A percentile compares a stretch with the other conserved stretches of the same genome.
Evolutionary conservation across 179 eudicot genomes (phyloP).

Genomic region (Heliamphora pulchella): DNA sequence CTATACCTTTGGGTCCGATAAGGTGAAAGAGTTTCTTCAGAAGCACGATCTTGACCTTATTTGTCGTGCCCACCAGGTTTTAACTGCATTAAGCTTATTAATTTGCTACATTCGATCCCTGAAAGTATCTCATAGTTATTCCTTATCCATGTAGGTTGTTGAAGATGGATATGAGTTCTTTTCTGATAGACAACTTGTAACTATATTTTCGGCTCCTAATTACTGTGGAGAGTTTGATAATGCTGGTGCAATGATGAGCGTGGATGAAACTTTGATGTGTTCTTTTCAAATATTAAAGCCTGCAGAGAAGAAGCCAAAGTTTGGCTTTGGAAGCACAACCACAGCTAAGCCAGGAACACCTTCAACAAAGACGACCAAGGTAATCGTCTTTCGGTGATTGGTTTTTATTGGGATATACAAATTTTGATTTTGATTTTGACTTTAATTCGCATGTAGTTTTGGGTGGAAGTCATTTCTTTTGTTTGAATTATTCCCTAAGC

Average conservation of each 20-base stretch:
- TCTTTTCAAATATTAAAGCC: conserved; percentile 63
- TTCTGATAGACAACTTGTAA: conserved; percentile 56
- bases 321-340: conserved; percentile 47
- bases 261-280: conserved; percentile 61
- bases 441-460: no score
- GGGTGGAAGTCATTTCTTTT: neutral
- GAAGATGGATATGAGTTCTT: conserved; percentile 74
- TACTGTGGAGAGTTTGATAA: conserved; percentile 44
- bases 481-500: neutral
- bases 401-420: neutral
- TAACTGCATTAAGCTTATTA: neutral
- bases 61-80: conserved; percentile 71
- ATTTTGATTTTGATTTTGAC: no score
- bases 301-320: conserved; percentile 51
- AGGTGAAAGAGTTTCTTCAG: conserved; percentile 48
- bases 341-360: conserved; percentile 35
- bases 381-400: conserved; percentile 15
- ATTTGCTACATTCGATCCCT: neutral
- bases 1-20: conserved; percentile 45
- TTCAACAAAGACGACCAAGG: conserved; percentile 30
- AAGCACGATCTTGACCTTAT: conserved; percentile 57
- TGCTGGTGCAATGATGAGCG: conserved; percentile 64
- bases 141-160: conserved; percentile 46
- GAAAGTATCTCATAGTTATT: conserved; percentile 3
- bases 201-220: conserved; percentile 44